Evolutionary conservation across 306 rosid genomes (phyloP).

Genomic region (Cucurbita maxima): DNA sequence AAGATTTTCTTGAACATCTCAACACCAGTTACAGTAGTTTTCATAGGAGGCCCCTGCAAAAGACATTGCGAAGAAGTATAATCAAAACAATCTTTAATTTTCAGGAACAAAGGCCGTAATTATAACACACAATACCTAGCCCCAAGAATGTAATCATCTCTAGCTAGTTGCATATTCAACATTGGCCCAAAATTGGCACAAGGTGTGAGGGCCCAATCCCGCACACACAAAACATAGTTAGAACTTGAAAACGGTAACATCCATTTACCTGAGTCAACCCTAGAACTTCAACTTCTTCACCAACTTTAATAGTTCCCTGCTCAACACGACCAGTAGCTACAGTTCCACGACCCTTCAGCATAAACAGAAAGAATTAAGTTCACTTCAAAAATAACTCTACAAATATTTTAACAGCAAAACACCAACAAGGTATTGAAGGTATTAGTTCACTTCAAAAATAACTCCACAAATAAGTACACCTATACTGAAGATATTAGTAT

Average conservation of each 20-base stretch:
- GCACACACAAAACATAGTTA: background rate
- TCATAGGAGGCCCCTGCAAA: slow-evolving; percentile 59
- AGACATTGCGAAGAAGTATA: slow-evolving; percentile 12
- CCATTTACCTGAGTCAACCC: slow-evolving; percentile 73
- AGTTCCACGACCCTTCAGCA: slow-evolving; percentile 89
- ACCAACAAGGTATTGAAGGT: background rate
- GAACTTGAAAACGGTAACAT: background rate
- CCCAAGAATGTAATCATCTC: background rate
- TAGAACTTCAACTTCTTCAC: slow-evolving; percentile 90
- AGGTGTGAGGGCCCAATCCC: background rate
- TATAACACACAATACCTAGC: background rate
- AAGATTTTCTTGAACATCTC: slow-evolving; percentile 99
- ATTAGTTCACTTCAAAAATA: background rate
- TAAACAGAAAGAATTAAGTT: slow-evolving; percentile 6
- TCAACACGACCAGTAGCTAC: slow-evolving; percentile 97
- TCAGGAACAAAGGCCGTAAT: background rate
- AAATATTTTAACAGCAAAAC: background rate
- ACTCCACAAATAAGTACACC: background rate
- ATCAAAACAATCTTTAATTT: background rate
- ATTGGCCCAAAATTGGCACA: background rate
- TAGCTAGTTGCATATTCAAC: background rate
- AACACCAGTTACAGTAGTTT: slow-evolving; percentile 91
- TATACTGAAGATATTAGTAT: background rate
- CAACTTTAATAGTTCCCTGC: slow-evolving; percentile 80
- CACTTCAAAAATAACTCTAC: background rate